Evolutionary conservation across 495 filamentous ascomycete genomes (phyloP), one percentile per base, ranked within the genome.

Genomic region (Cudoniella acicularis): DNA sequence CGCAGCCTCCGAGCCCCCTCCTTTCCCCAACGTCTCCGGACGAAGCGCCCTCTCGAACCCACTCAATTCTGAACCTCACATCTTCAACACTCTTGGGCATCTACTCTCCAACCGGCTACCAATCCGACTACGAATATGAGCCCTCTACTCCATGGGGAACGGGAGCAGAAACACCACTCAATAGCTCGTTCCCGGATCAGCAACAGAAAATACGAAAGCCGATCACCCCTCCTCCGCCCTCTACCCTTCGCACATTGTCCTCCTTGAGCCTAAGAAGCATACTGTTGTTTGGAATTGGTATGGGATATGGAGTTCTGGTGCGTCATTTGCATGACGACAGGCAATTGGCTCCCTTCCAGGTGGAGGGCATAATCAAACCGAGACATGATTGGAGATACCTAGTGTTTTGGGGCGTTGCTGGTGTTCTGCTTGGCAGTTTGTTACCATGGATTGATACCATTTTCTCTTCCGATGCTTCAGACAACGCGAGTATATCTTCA

Each of bases 1-100:
- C 76, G 25, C 77, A 78, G 0, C 73, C 80, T 3, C 71, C 47
- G 75, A 85, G 51, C 82, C 80, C 41, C 76, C 83, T 42, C 67
- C 73, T 59, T 72, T 78, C 43, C 69, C 78, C 40, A n/a, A 2
- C 45, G 20, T 76, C 77, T 8, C 77, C 81, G 8, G 69, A 73
- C 57, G 71, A 62, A 63, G 50, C 52, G 60, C 72, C 63, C 57
- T 65, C 67, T 68, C 83, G 88, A 53, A 87, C 86, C 25, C 83
- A 85, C 51, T 96, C 92, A 2, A 79, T 90, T 24, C 79, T 93
- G 64, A 96, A 96, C 69, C 81, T 98, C 52, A 96, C 92, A 24
- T 85, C 88, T 13, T 90, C 89, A 1, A 96, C 94, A 0, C 83
- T 98, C 0, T 88, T 86, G 62, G 94, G 94, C 46, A 98, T 98